phyloP scores from a whole-genome alignment of 176 grass and related monocot genomes.

The Avena atlantica region DNA sequence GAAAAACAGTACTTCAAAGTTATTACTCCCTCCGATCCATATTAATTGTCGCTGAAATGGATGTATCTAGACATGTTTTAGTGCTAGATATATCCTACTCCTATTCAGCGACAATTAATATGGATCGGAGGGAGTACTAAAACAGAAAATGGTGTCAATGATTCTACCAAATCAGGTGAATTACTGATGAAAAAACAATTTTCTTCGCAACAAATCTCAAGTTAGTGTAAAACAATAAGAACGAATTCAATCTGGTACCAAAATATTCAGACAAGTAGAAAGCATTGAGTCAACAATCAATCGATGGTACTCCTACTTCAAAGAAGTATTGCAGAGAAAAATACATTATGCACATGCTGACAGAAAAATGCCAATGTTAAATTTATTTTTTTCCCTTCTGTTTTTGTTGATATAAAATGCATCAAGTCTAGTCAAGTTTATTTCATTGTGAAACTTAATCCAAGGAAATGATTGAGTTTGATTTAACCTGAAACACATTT shows the following conservation, averaged over 20 bases:
- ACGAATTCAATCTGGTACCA: not conserved
- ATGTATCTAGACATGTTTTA: too few relatives aligned
- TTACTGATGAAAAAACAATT: not conserved
- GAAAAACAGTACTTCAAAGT: not conserved
- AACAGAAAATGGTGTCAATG: not conserved
- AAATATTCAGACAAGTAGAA: not conserved
- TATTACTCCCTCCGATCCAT: not conserved
- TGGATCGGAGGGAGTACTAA: not conserved
- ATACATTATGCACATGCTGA: not conserved
- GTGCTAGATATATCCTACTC: too few relatives aligned
- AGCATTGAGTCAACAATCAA: conserved; percentile 3
- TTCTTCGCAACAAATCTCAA: not conserved
- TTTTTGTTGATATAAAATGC: conserved; percentile 11
- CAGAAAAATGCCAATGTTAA: not conserved
- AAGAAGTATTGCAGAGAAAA: not conserved
- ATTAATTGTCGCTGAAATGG: too few relatives aligned
- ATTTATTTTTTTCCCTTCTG: conserved; percentile 9
- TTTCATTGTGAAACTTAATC: not conserved
- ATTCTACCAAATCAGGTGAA: not conserved
- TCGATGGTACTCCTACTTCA: not conserved
- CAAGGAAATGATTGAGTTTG: not conserved
- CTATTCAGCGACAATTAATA: too few relatives aligned
- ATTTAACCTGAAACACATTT: not conserved
- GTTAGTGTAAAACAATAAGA: not conserved
- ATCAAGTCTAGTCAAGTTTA: conserved; percentile 31